These are phyloP conservation scores for Volutella citrinella DNA, from an alignment of 2,329 filamentous ascomycete genomes.

Conservation along the genomic window DNA sequence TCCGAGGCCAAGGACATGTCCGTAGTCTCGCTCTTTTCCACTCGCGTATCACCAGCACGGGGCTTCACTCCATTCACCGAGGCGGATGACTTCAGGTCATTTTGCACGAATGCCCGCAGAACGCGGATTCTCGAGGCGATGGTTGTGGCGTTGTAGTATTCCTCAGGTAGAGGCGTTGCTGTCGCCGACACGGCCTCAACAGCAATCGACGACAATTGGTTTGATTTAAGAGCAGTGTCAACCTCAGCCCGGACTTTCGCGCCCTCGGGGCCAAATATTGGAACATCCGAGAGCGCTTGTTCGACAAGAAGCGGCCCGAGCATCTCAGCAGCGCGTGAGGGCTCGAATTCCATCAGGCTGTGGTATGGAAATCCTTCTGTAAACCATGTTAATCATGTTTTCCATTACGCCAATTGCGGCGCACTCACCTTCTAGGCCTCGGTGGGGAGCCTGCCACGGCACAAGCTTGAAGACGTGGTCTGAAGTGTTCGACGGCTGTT, in stretches of 20 bases:
- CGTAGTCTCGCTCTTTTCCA: constrained; percentile 30
- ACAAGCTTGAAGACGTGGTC: constrained; percentile 59
- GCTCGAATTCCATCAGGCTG: constrained; percentile 57
- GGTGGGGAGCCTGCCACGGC: constrained; percentile 58
- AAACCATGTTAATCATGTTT: neutral
- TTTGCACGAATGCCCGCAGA: constrained; percentile 38
- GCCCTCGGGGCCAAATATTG: constrained; percentile 55
- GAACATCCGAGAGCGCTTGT: constrained; percentile 49
- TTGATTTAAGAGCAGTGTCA: constrained; percentile 37
- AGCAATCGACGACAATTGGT: constrained; percentile 29
- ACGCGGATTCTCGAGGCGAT: constrained; percentile 48
- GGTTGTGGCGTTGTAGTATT: constrained; percentile 39
- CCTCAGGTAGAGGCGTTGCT: constrained; percentile 34
- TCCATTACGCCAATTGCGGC: neutral
- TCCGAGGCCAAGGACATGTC: constrained; percentile 38
- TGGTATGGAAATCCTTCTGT: constrained; percentile 50
- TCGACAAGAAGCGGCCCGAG: constrained; percentile 54
- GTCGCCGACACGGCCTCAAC: constrained; percentile 37
- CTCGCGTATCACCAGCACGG: constrained; percentile 21
- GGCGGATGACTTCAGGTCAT: constrained; percentile 22
- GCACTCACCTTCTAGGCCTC: constrained; percentile 51
- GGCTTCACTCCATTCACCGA: constrained; percentile 22
- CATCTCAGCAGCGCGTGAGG: constrained; percentile 48
- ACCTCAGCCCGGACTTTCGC: constrained; percentile 40
- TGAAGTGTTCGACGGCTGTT: constrained; percentile 57